These are phyloP conservation scores for Calocybe cyanea DNA, from an alignment of 768 basidiomycete species.

Conservation along the genomic window DNA sequence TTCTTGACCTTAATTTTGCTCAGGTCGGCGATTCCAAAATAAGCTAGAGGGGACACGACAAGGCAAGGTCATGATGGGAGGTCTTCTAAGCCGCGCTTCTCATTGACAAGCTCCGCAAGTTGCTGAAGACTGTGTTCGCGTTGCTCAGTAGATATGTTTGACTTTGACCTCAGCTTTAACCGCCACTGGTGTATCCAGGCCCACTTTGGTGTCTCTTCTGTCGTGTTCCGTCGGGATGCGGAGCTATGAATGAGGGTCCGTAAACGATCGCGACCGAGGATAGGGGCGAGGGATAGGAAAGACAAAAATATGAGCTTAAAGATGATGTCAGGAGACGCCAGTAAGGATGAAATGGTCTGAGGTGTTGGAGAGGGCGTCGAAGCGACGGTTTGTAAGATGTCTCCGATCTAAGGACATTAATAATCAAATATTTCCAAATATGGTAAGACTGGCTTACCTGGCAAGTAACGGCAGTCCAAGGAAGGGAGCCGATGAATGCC, in stretches of 20 bases:
- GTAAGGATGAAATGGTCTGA: constrained; percentile 80
- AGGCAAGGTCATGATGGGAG: constrained; percentile 29
- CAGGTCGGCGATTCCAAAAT: constrained; percentile 8
- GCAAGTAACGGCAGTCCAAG: constrained; percentile 92
- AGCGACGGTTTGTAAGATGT: constrained; percentile 82
- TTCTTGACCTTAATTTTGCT: background rate
- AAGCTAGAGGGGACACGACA: constrained; percentile 8
- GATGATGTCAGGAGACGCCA: constrained; percentile 80
- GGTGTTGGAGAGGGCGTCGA: constrained; percentile 65
- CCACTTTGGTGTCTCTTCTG: constrained; percentile 40
- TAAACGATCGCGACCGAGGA: constrained; percentile 68
- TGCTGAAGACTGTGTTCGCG: constrained; percentile 40
- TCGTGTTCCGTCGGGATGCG: constrained; percentile 17
- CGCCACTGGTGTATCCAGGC: constrained; percentile 70
- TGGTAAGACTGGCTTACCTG: constrained; percentile 48
- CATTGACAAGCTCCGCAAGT: constrained; percentile 49
- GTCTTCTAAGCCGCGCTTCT: constrained; percentile 48
- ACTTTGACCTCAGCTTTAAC: constrained; percentile 51
- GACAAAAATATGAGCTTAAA: constrained; percentile 81
- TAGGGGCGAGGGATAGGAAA: constrained; percentile 81
- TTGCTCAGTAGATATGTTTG: constrained; percentile 46
- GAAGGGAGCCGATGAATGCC: constrained; percentile 78
- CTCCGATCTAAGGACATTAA: constrained; percentile 59
- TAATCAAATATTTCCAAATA: constrained; percentile 4
- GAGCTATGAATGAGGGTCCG: constrained; percentile 48